Evolutionary conservation across 129 eudicot genomes (phyloP).

Genomic region (Flaveria sonorensis): DNA sequence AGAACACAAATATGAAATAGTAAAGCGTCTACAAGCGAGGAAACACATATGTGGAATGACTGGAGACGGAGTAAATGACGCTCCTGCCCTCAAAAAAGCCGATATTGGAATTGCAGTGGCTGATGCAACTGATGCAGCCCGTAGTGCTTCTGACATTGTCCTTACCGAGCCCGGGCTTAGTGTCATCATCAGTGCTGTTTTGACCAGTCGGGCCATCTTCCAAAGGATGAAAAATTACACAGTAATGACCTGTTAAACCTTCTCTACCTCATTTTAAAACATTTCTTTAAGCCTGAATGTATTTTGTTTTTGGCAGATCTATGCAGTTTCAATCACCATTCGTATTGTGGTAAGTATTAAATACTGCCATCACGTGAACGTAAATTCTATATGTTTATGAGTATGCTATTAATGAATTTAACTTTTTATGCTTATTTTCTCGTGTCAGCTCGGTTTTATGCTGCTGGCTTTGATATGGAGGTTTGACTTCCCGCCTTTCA

Average conservation of each 20-base stretch:
- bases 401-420: not conserved
- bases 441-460: constrained; percentile 92
- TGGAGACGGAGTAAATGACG: constrained; percentile 78
- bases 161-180: constrained; percentile 78
- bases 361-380: not conserved
- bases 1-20: constrained; percentile 76
- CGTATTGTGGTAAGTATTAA: constrained; percentile 91
- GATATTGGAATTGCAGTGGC: constrained; percentile 79
- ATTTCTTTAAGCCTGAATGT: constrained; percentile 11
- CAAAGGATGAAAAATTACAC: constrained; percentile 83
- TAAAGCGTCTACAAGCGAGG: constrained; percentile 72
- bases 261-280: not conserved
- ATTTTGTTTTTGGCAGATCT: constrained; percentile 57
- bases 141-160: constrained; percentile 80
- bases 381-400: not conserved
- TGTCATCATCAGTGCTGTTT: constrained; percentile 76
- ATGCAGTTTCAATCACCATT: constrained; percentile 97
- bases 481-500: constrained; percentile 98
- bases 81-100: constrained; percentile 77
- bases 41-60: constrained; percentile 83
- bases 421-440: constrained; percentile 11
- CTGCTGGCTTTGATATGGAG: constrained; percentile 88
- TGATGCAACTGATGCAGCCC: constrained; percentile 83
- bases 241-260: constrained; percentile 31
- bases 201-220: constrained; percentile 73